A percentile compares a stretch with the other conserved stretches of the same genome.
Conservation (phyloP, 345 rosid genomes). For the Corymbia maculata region DNA sequence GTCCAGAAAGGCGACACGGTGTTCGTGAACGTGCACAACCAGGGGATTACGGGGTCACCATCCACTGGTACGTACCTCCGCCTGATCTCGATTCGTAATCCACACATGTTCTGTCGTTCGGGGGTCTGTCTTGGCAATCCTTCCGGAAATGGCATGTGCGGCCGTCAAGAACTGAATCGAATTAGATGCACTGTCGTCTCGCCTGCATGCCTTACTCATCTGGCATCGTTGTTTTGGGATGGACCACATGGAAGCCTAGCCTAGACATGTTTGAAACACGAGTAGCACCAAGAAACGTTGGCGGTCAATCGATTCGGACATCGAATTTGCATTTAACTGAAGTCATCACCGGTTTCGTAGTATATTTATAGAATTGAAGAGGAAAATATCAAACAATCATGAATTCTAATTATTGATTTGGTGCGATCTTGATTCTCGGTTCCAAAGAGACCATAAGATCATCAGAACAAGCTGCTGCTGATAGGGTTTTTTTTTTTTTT, state of each 20-base stretch:
- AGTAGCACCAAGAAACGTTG: background rate
- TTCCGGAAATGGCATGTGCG: no score
- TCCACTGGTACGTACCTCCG: background rate
- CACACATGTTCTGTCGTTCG: background rate
- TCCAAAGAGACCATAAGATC: background rate
- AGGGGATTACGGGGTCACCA: background rate
- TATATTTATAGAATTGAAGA: background rate
- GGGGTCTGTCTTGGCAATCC: background rate
- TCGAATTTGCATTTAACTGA: background rate
- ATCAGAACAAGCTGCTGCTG: background rate
- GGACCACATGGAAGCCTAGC: background rate
- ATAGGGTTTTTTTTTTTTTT: background rate
- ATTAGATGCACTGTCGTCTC: background rate
- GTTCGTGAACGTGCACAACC: background rate
- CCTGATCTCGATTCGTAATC: background rate
- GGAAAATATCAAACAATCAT: background rate
- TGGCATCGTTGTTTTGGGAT: background rate
- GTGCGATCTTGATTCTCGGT: background rate
- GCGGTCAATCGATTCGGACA: background rate
- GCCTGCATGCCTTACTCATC: background rate
- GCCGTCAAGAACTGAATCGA: background rate
- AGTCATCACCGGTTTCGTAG: background rate
- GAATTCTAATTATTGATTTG: background rate
- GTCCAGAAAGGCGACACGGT: slow-evolving; percentile 4
- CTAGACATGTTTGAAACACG: background rate